A percentile compares a stretch with the other conserved stretches of the same genome.
These are phyloP conservation scores for Phlegmacium glaucopus DNA, from an alignment of 768 basidiomycete genomes.

Conservation along the genomic window DNA sequence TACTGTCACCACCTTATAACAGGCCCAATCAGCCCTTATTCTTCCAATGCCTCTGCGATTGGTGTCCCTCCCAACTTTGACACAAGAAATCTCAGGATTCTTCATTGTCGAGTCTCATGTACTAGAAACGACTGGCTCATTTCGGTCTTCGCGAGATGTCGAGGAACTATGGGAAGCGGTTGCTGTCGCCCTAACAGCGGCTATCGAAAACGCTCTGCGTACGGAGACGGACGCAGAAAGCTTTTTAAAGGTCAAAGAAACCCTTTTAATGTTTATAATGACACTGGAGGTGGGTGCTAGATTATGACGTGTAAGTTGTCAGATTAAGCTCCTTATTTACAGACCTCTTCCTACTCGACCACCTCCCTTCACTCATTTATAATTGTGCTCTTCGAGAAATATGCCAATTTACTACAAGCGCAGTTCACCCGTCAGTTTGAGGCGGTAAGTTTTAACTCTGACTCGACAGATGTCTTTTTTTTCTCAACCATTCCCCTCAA, in stretches of 20 bases:
- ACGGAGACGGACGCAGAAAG: constrained; percentile 77
- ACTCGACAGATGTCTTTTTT: neutral
- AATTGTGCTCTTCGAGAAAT: constrained; percentile 87
- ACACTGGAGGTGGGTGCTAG: constrained; percentile 72
- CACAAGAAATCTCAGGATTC: constrained; percentile 94
- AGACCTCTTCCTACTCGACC: constrained; percentile 89
- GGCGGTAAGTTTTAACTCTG: constrained; percentile 44
- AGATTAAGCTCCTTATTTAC: constrained; percentile 5
- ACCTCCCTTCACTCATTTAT: constrained; percentile 80
- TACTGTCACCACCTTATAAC: constrained; percentile 6
- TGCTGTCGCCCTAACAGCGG: constrained; percentile 65
- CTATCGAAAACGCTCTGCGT: constrained; percentile 69
- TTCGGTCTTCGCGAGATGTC: constrained; percentile 88
- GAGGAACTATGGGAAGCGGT: constrained; percentile 95
- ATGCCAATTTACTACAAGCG: constrained; percentile 73
- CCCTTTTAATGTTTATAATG: constrained; percentile 81
- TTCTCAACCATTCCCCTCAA: neutral
- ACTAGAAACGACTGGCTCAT: constrained; percentile 80
- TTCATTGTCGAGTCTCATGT: constrained; percentile 97
- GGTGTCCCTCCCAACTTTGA: constrained; percentile 65
- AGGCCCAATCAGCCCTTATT: constrained; percentile 98
- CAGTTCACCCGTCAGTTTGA: constrained; percentile 84
- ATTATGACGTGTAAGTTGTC: neutral
- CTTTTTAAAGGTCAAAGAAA: constrained; percentile 82
- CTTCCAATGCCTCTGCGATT: constrained; percentile 72